These are phyloP conservation scores for Triticum aestivum DNA, from an alignment of 176 grass and related monocot species.

Conservation along the genomic window IWGSC_CS_RefSeq_v2.1 NC_057810.1:542364775-542365274, in stretches of 20 bases:
- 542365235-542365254: background rate
- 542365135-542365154: background rate
- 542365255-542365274: background rate
- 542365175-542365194: background rate
- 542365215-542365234: background rate
- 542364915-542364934: no score
- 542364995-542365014: background rate
- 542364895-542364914: no score
- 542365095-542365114: constrained; percentile 1
- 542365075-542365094: background rate
- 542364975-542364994: background rate
- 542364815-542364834: no score
- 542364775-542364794: no score
- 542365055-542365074: background rate
- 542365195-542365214: background rate
- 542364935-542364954: no score
- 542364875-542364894: no score
- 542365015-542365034: background rate
- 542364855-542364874: no score
- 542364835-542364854: no score
- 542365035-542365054: background rate
- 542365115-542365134: background rate
- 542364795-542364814: no score
- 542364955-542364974: no score
- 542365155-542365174: background rate